Conservation (phyloP, 2,329 filamentous ascomycete species). For the Cercospora canescens region DNA sequence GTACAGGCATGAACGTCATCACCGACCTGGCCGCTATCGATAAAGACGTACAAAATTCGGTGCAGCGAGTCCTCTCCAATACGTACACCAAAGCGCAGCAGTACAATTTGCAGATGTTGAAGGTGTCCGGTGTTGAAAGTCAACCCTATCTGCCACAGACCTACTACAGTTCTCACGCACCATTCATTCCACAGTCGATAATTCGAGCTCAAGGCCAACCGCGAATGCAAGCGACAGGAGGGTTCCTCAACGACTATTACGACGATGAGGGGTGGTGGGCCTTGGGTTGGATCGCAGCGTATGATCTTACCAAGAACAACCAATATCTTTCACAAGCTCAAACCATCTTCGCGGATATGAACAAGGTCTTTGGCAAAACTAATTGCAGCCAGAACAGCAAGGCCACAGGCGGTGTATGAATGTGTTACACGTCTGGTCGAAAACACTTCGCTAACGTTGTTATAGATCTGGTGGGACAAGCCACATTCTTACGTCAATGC, state of each 20-base stretch:
- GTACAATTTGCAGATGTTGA: constrained; percentile 27
- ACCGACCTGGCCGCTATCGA: constrained; percentile 32
- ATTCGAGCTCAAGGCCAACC: neutral
- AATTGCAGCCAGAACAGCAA: constrained; percentile 35
- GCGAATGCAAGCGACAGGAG: constrained; percentile 4
- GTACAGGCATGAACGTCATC: constrained; percentile 30
- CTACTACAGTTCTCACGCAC: constrained; percentile 20
- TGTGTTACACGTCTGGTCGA: neutral
- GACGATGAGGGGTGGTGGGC: constrained; percentile 59
- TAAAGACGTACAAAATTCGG: constrained; percentile 18
- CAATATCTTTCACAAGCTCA: constrained; percentile 50
- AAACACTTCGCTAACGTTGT: constrained; percentile 28
- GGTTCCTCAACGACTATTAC: constrained; percentile 40
- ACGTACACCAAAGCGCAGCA: constrained; percentile 29
- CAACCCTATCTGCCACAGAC: constrained; percentile 10
- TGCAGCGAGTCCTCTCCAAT: constrained; percentile 21
- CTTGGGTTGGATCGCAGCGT: constrained; percentile 56
- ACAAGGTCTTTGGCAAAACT: constrained; percentile 43
- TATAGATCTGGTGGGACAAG: constrained; percentile 49
- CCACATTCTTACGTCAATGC: constrained; percentile 51
- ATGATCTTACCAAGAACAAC: constrained; percentile 50
- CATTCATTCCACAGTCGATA: constrained; percentile 12
- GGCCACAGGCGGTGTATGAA: constrained; percentile 30
- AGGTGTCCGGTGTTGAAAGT: constrained; percentile 13
- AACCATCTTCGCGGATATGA: constrained; percentile 52